Percentiles rank a stretch among this genome's conserved stretches.
Conservation (phyloP, 441 rosid genomes). For the Kokia cookei region DNA sequence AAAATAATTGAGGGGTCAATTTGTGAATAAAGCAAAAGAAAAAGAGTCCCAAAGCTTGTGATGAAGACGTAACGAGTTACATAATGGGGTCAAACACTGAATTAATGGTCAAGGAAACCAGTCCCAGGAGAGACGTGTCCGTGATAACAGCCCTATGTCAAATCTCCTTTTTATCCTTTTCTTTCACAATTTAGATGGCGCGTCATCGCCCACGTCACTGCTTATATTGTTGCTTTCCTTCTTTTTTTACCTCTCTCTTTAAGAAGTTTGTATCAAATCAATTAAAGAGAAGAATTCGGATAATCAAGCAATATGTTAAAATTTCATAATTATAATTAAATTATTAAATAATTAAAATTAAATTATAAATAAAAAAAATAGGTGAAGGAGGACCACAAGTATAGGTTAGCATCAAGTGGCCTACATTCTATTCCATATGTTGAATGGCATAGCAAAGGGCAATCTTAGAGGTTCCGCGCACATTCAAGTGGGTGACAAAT, state of each 20-base stretch:
- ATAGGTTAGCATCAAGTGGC: neutral
- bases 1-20: no score
- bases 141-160: neutral
- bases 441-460: neutral
- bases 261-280: no score
- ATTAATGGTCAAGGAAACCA: neutral
- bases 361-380: no score
- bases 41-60: neutral
- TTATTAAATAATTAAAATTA: no score
- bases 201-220: constrained; percentile 10
- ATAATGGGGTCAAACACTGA: neutral
- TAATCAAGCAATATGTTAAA: no score
- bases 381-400: no score
- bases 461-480: neutral
- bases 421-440: neutral
- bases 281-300: no score
- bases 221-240: neutral
- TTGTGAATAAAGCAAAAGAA: no score
- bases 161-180: neutral
- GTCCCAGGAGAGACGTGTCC: neutral
- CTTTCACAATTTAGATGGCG: neutral
- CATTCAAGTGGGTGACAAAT: no score
- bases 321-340: no score
- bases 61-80: neutral
- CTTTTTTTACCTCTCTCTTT: no score